Conservation (phyloP, 169 alveolate genomes). For the Plasmodium inui region DNA sequence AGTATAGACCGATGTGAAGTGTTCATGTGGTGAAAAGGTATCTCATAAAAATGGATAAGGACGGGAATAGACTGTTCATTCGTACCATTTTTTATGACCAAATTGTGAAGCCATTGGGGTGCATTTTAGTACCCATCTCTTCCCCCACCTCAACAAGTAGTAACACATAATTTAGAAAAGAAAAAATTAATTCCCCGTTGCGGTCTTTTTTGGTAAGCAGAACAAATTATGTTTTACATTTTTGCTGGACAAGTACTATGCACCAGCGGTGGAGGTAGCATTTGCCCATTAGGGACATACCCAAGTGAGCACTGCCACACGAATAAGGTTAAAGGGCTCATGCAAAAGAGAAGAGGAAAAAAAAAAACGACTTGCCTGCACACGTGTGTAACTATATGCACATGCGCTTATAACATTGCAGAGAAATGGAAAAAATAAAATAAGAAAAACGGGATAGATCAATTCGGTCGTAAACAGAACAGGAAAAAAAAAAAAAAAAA, state of each 20-base stretch:
- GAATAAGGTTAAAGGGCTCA: neutral
- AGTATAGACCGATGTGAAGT: neutral
- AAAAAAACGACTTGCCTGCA: neutral
- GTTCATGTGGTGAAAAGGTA: neutral
- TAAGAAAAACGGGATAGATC: neutral
- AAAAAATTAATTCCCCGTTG: neutral
- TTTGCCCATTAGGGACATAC: neutral
- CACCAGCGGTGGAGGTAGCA: neutral
- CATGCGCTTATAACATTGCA: neutral
- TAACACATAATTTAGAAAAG: neutral
- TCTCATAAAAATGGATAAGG: neutral
- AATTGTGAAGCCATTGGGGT: neutral
- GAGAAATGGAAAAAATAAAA: neutral
- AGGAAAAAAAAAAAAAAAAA: neutral
- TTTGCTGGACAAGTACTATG: neutral
- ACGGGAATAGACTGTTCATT: neutral
- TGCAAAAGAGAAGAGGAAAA: neutral
- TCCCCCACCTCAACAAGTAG: neutral
- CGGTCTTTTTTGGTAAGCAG: neutral
- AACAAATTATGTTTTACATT: neutral
- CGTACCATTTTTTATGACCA: neutral
- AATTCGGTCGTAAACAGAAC: neutral
- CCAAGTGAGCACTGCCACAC: neutral
- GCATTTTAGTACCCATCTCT: neutral
- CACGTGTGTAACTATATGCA: neutral